Evolutionary conservation across 1,284 basidiomycete genomes (phyloP).

Genomic region (Trichosporon ovoides): DNA sequence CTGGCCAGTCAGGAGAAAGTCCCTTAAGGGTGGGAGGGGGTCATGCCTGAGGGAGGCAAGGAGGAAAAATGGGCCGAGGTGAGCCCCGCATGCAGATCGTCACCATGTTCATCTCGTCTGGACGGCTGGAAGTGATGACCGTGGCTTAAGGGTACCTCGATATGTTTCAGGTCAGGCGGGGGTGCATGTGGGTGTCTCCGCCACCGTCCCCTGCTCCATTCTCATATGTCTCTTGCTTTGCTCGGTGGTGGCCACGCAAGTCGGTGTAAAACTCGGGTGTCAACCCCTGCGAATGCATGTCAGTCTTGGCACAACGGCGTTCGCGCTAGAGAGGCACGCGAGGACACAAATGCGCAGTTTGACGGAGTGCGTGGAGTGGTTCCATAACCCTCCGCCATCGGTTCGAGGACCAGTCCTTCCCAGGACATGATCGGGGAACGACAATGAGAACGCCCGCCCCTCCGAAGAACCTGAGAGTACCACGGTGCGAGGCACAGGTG

Average conservation of each 20-base stretch:
- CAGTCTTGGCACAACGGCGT: not conserved
- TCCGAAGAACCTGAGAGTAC: not conserved
- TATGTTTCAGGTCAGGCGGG: conserved; percentile 28
- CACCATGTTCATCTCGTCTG: too few species aligned
- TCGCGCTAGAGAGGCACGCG: not conserved
- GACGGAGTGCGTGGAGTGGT: too few species aligned
- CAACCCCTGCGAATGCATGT: conserved; percentile 53
- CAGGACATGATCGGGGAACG: not conserved
- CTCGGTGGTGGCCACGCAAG: conserved; percentile 53
- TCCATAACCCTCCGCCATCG: not conserved
- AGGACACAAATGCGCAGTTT: not conserved
- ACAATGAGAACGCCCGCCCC: not conserved
- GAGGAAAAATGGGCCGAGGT: not conserved
- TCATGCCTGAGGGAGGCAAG: not conserved
- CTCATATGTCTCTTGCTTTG: conserved; percentile 10
- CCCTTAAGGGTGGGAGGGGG: not conserved
- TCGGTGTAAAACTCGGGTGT: conserved; percentile 66
- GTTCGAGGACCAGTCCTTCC: not conserved
- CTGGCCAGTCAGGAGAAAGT: not conserved
- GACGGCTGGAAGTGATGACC: not conserved
- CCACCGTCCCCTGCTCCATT: conserved; percentile 18
- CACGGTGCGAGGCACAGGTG: conserved; percentile 8
- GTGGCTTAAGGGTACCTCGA: not conserved
- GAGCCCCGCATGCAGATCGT: conserved; percentile 2
- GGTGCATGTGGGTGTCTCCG: conserved; percentile 41